These are phyloP conservation scores for Eimeria sp. DNA, from an alignment of 169 alveolate genomes.

Conservation along the genomic window DNA sequence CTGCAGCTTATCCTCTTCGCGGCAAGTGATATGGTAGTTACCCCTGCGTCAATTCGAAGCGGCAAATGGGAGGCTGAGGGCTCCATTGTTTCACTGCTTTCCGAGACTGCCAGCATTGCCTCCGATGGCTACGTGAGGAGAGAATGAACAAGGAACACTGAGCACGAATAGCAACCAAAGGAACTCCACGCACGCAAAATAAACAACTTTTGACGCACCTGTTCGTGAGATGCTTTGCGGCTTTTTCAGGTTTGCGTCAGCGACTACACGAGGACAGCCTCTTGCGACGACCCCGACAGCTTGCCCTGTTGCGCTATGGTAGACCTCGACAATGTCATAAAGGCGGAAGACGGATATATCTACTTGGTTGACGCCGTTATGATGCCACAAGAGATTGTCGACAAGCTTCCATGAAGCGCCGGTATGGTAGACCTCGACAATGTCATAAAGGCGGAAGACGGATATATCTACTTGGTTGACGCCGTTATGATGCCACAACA, in stretches of 20 bases:
- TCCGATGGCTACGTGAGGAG: slow-evolving; percentile 71
- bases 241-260: slow-evolving; percentile 79
- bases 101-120: slow-evolving; percentile 78
- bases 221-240: neutral
- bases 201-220: neutral
- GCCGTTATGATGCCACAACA: slow-evolving; percentile 47
- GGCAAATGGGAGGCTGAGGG: slow-evolving; percentile 78
- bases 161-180: neutral
- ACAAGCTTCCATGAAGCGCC: slow-evolving; percentile 57
- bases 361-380: slow-evolving; percentile 70
- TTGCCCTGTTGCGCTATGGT: slow-evolving; percentile 81
- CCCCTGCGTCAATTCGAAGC: slow-evolving; percentile 29
- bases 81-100: slow-evolving; percentile 76
- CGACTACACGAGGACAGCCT: slow-evolving; percentile 77
- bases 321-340: slow-evolving; percentile 52
- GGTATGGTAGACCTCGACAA: slow-evolving; percentile 53
- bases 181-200: neutral
- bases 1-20: slow-evolving; percentile 82
- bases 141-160: neutral
- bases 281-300: slow-evolving; percentile 79
- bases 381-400: slow-evolving; percentile 82
- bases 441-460: slow-evolving; percentile 55
- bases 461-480: slow-evolving; percentile 74
- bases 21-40: slow-evolving; percentile 70
- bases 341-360: slow-evolving; percentile 76